phyloP scores from a whole-genome alignment of 805 yeast genomes.

The Metschnikowia matae region DNA sequence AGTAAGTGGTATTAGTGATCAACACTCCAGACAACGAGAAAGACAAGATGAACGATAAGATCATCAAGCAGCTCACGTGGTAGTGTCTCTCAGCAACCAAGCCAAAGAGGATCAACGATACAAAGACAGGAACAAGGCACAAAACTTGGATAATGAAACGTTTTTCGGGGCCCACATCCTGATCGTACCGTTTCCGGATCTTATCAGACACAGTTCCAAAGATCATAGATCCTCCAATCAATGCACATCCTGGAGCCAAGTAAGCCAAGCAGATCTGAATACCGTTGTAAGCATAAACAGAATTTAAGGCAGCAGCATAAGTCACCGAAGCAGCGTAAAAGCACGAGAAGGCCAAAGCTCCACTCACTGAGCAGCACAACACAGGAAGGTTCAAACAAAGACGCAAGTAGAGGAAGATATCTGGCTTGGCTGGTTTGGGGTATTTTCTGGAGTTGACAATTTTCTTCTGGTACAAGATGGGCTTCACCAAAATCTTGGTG shows the following conservation, averaged over 20 bases:
- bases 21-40: slow-evolving; percentile 57
- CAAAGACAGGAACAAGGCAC: slow-evolving; percentile 41
- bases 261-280: slow-evolving; percentile 43
- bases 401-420: slow-evolving; percentile 31
- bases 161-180: slow-evolving; percentile 43
- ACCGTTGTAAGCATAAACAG: slow-evolving; percentile 32
- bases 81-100: slow-evolving; percentile 44
- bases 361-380: slow-evolving; percentile 40
- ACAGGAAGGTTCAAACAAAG: slow-evolving; percentile 43
- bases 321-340: slow-evolving; percentile 53
- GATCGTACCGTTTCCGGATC: slow-evolving; percentile 23
- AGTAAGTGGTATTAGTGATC: slow-evolving; percentile 49
- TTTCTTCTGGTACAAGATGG: slow-evolving; percentile 24
- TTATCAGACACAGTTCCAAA: slow-evolving; percentile 49
- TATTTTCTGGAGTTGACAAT: slow-evolving; percentile 23
- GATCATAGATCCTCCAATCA: slow-evolving; percentile 44
- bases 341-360: slow-evolving; percentile 50
- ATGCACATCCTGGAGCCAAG: slow-evolving; percentile 49
- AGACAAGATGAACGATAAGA: slow-evolving; percentile 44
- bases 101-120: slow-evolving; percentile 49
- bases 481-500: slow-evolving; percentile 24
- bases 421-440: slow-evolving; percentile 44
- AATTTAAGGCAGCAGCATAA: slow-evolving; percentile 38
- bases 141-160: slow-evolving; percentile 41
- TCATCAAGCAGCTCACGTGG: slow-evolving; percentile 37